Base-by-base conservation (phyloP, 805 yeast genomes). In the Starmerella kuoi region DNA sequence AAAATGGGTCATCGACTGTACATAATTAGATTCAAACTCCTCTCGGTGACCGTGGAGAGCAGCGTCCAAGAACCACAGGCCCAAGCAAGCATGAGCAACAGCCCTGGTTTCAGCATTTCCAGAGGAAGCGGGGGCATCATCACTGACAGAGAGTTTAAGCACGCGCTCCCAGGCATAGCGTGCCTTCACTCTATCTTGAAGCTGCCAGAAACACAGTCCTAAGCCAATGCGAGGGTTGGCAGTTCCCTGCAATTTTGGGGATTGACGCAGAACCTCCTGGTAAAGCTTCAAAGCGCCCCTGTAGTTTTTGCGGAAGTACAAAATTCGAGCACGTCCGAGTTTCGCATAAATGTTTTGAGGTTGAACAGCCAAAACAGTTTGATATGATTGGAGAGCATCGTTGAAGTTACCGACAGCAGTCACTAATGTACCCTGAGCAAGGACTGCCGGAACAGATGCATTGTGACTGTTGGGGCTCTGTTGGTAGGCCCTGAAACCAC, bases 181-280 rank as follows among this genome's bases (percentile, higher is more conserved):
- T 0, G 98, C 97, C 65, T 84, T 72, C 39, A 71, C 72, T 49
- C 74, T 72, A 59, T 84, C 94, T 40, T 79, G 79, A 47, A 91
- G 65, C 46, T 74, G 74, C 96, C 96, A 91, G 58, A 78, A 88
- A 61, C 96, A 87, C 50, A 91, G 65, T 27, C 98, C 99, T 47
- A 88, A 75, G 23, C 97, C 99, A 46, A 91, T 72, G 61, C 99
- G 70, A 31, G 50, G 42, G 52, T 73, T 72, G 52, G 80, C 58
- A 15, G 31, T 5, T 17, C 36, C 31, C 9, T 12, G 26, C 2
- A 19, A 23, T 19, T 49, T 38, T 2, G 96, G 96, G 48, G 85
- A 78, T 38, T 77, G 67, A 26, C 78, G 69, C 50, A 91, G 66
- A 6, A 82, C 77, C 49, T 79, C 81, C 66, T 91, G 99, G 62